Evolutionary conservation across 2,329 filamentous ascomycete genomes (phyloP), one percentile per base, ranked within the genome.

Genomic region (Trichophyton verrucosum): DNA sequence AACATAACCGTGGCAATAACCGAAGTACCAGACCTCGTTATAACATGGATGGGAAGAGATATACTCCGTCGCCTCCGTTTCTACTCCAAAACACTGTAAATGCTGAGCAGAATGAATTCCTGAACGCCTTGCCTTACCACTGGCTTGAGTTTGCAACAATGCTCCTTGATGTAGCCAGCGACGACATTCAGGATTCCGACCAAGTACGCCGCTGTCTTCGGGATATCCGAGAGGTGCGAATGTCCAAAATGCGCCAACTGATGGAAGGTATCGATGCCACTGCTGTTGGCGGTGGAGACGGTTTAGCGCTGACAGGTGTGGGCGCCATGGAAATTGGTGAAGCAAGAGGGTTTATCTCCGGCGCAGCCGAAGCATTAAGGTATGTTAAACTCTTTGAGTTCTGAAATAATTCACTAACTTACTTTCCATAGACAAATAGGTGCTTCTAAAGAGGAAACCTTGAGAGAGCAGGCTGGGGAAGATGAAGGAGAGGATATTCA

Each of bases 321-420:
- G 94, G 94, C 1, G 89, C 89, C 1, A 91, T 97, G 87, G 94
- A 99, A 77, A 79, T 97, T 56, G 87, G 88, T 0, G 92, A 97
- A 76, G 88, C 86, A 60, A 82, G 92, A 68, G 86, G 85, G 0
- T 95, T 96, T 70, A 84, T 97, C 63, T 80, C 84, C 1, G 89
- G 88, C 0, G 89, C 96, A 1, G 86, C 97, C 65, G 91, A 97
- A 72, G 90, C 89, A 3, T 79, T 97, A 68, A 79, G 82, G 80
- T 81, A 73, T 64, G 68, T n/a, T 27, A 11, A 46, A 47, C 22
- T 24, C 44, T 47, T 64, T 13, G 57, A 4, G 2, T 59, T 36
- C 42, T 11, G 2, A 13, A 53, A 36, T 8, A n/a, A 36, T 55
- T 9, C 2, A 17, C 47, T 46, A 51, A 38, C 17, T 63, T 24